Base-by-base conservation (phyloP, 805 yeast species). In the Candida stauntonica region DNA sequence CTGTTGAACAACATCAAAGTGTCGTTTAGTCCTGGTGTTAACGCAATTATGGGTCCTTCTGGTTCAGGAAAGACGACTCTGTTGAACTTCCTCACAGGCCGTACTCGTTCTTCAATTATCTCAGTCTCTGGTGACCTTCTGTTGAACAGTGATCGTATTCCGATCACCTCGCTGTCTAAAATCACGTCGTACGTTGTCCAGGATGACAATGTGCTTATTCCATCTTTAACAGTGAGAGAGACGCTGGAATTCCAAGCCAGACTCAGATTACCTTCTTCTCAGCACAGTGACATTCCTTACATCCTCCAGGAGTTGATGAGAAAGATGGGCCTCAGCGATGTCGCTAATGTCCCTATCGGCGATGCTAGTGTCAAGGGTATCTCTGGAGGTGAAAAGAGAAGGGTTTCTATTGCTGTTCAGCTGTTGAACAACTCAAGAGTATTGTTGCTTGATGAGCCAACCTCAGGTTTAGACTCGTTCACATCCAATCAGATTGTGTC, bases 381-480 rank as follows among this genome's bases (percentile, higher is more conserved):
- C 8, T 76, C 83, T 36, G 87, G 87, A 17, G 88, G 86, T 39
- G 96, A 87, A 55, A 85, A 84, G 55, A 70, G 95, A 51, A 68
- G 95, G 48, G 81, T 87, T 0, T 80, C 91, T 0, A 85, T 87
- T 58, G 91, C 89, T 3, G 73, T 85, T 31, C 95, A 86, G 55
- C 63, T 87, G 26, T 62, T 87, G 29, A 77, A 80, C 42, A 77
- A 77, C 40, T 91, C 94, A 0, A 46, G 41, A 20, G 77, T 78
- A 40, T 68, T 87, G 27, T 57, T 87, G 26, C 60, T 87, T 17
- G 96, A 87, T 60, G 96, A 87, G 54, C 95, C 96, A 3, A 87
- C 95, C 0, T 84, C 94, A 5, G 96, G 96, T 0, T 67, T 87
- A 18, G 96, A 87, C 54, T 76, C 89, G 11, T 76, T 84, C 41